phyloP scores from a whole-genome alignment of 305 asterid genomes.

The Fraxinus floribunda region DNA sequence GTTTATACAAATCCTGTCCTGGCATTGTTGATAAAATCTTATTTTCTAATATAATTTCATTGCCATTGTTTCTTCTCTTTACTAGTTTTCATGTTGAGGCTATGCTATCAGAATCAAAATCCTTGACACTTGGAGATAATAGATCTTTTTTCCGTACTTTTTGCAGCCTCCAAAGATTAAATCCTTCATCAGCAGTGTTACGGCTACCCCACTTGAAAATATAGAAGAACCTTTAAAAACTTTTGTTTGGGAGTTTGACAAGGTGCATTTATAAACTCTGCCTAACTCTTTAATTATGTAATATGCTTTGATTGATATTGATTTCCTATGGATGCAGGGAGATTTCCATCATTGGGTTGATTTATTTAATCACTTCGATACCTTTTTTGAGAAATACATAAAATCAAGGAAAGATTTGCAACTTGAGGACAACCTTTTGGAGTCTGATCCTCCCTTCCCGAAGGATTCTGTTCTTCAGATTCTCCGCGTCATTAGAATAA shows the following conservation, averaged over 20 bases:
- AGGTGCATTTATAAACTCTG: constrained; percentile 50
- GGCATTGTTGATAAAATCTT: not conserved
- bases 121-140: constrained; percentile 17
- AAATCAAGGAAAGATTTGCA: constrained; percentile 97
- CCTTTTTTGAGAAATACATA: constrained; percentile 83
- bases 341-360: constrained; percentile 99
- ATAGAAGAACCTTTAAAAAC: constrained; percentile 75
- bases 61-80: not conserved
- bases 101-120: not conserved
- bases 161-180: constrained; percentile 87
- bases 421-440: constrained; percentile 73
- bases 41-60: not conserved
- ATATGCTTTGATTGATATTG: constrained; percentile 26
- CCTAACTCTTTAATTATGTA: constrained; percentile 13
- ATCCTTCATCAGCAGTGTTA: constrained; percentile 72
- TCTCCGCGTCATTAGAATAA: constrained; percentile 82
- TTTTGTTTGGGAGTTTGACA: constrained; percentile 96
- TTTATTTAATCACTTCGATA: constrained; percentile 89
- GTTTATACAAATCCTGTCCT: not conserved
- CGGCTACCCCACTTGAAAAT: constrained; percentile 71
- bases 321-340: constrained; percentile 65
- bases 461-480: constrained; percentile 88
- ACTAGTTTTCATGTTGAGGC: not conserved
- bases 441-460: constrained; percentile 75
- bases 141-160: constrained; percentile 22